Evolutionary conservation across 2,329 filamentous ascomycete species (phyloP).

Genomic region (Sclerotinia subarctica): DNA sequence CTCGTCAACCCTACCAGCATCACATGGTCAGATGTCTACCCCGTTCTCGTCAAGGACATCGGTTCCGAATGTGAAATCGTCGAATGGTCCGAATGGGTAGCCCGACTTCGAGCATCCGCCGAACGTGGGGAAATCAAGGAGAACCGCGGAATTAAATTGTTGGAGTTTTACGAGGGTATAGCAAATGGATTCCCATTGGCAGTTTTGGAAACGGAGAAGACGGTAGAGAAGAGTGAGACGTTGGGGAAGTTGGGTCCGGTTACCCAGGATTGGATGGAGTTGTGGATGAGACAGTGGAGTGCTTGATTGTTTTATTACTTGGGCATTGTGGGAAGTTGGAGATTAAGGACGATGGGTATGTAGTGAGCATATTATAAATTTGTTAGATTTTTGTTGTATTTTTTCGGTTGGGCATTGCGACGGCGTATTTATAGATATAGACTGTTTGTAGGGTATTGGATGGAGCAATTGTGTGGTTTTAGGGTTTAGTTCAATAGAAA

Average conservation of each 20-base stretch:
- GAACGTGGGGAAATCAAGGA: slow-evolving; percentile 42
- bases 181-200: slow-evolving; percentile 21
- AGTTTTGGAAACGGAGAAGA: slow-evolving; percentile 22
- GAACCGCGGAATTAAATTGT: slow-evolving; percentile 52
- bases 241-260: slow-evolving; percentile 35
- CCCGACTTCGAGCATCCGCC: slow-evolving; percentile 43
- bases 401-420: not conserved
- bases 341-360: not conserved
- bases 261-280: slow-evolving; percentile 37
- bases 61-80: slow-evolving; percentile 36
- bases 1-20: slow-evolving; percentile 34
- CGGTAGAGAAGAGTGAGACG: slow-evolving; percentile 30
- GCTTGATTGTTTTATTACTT: slow-evolving; percentile 17
- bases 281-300: slow-evolving; percentile 41
- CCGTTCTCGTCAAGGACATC: slow-evolving; percentile 26
- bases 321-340: not conserved
- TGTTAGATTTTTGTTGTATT: not conserved
- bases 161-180: slow-evolving; percentile 37
- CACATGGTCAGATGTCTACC: slow-evolving; percentile 32
- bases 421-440: not conserved
- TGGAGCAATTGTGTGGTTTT: not conserved
- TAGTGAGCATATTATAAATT: not conserved
- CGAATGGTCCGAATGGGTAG: slow-evolving; percentile 46
- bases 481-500: not conserved
- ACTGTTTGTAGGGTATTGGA: not conserved